Conservation (phyloP, 768 basidiomycete species). For the Roridomyces roridus region DNA sequence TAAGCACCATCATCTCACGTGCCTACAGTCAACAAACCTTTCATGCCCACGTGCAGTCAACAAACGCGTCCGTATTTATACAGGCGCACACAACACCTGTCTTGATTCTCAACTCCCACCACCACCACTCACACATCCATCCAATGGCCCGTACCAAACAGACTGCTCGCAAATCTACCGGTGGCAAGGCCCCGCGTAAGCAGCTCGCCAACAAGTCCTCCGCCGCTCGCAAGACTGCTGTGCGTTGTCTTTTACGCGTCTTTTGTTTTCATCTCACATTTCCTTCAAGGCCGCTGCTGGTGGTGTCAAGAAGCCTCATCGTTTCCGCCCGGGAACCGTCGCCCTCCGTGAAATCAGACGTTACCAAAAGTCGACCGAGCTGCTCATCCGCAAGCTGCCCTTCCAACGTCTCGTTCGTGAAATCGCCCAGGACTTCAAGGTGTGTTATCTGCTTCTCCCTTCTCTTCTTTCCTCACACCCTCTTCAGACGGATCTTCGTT, state of each 20-base stretch:
- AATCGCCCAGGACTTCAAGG: constrained; percentile 96
- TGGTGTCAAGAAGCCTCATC: constrained; percentile 96
- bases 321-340: constrained; percentile 89
- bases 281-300: constrained; percentile 73
- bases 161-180: constrained; percentile 48
- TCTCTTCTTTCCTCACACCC: neutral
- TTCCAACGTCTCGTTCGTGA: constrained; percentile 96
- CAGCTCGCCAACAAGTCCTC: constrained; percentile 79
- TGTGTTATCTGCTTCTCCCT: constrained; percentile 21
- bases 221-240: constrained; percentile 52
- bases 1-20: constrained; percentile 46
- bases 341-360: constrained; percentile 93
- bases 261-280: constrained; percentile 33
- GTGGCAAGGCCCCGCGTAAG: constrained; percentile 80
- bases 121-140: constrained; percentile 25
- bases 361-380: constrained; percentile 93
- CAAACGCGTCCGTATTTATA: constrained; percentile 36
- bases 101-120: constrained; percentile 6
- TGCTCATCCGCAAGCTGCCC: constrained; percentile 90
- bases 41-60: constrained; percentile 46
- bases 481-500: constrained; percentile 81
- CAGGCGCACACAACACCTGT: neutral
- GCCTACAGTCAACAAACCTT: constrained; percentile 37
- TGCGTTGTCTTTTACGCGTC: constrained; percentile 48
- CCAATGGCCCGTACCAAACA: constrained; percentile 84